These are phyloP conservation scores for Cryphonectria naterciae DNA, from an alignment of 2,329 filamentous ascomycete genomes.

Conservation along the genomic window DNA sequence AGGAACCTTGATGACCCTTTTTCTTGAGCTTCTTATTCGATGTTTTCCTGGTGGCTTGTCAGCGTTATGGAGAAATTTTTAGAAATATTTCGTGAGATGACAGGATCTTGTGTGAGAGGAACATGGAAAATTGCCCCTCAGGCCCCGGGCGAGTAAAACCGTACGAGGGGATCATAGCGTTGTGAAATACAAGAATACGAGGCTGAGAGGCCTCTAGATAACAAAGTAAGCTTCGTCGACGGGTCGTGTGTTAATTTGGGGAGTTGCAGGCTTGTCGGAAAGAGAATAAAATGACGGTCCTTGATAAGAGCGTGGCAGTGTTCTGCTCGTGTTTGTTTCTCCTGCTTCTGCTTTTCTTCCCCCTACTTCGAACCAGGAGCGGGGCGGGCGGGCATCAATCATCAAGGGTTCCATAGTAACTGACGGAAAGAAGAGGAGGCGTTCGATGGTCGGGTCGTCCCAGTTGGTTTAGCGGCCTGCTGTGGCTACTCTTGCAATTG, in stretches of 20 bases:
- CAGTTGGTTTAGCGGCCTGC: constrained; percentile 13
- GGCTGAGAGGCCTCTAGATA: neutral
- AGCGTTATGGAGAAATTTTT: neutral
- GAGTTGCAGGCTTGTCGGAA: neutral
- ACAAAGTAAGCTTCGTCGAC: neutral
- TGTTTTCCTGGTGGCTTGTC: constrained; percentile 1
- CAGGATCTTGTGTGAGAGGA: neutral
- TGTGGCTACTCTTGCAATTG: neutral
- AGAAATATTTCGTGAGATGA: neutral
- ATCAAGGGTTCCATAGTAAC: neutral
- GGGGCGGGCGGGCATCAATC: neutral
- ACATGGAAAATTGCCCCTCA: neutral
- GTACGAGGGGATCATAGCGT: neutral
- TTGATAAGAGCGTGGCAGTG: constrained; percentile 14
- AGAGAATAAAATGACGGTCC: too few species aligned
- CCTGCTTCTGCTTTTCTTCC: too few species aligned
- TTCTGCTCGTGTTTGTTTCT: constrained; percentile 9
- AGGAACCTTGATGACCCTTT: neutral
- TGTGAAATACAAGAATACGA: neutral
- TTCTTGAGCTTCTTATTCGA: constrained; percentile 2
- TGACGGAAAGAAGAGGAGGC: neutral
- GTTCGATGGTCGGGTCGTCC: constrained; percentile 13
- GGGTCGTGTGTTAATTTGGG: neutral
- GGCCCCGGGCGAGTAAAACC: neutral
- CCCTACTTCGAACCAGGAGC: constrained; percentile 2